Evolutionary conservation across 2,329 filamentous ascomycete genomes (phyloP), one percentile per base, ranked within the genome.

Genomic region (Ophiocordyceps camponoti-leonardi): DNA sequence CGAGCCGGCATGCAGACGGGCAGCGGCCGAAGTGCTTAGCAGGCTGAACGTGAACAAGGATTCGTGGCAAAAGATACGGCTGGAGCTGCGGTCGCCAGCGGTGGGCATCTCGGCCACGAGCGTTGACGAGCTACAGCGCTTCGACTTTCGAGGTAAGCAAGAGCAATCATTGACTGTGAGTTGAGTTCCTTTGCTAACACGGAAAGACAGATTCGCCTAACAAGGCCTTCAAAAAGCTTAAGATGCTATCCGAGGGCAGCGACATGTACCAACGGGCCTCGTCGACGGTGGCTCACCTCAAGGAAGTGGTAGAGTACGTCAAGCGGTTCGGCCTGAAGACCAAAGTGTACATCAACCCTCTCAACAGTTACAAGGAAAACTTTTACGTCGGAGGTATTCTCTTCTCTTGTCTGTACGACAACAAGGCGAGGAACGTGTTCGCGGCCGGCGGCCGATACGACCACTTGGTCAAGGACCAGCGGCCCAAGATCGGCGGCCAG

Each of bases 371-470:
- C 56, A 94, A 94, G 56, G 88, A 95, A 57, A 83, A 81, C 47
- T 95, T 96, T 58, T 98, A 92, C 61, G 69, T 76, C 18, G 83
- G 83, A 1, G 88, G 88, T 8, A 70, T 96, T 26, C 68, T 96
- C 41, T 96, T 98, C 58, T 85, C 93, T 49, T 95, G 87, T 55
- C 66, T 95, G 2, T 86, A 88, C 51, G 90, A 96, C 58, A 80
- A 76, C 49, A 93, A 86, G 58, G 75, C 81, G 49, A 80, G 76
- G 53, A 83, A 92, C 53, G 85, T 96, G 0, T 86, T 96, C 56
- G 92, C 90, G 6, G 92, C 88, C 30, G 92, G 93, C 44, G 92
- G 92, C 2, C 78, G 92, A 43, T 98, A 98, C 58, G 93, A 98
- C 59, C 78, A 79, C 43, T 67, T 98, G 19, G 90, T 98, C 51